Evolutionary conservation across 2,329 filamentous ascomycete genomes (phyloP).

Genomic region (Colletotrichum scovillei): DNA sequence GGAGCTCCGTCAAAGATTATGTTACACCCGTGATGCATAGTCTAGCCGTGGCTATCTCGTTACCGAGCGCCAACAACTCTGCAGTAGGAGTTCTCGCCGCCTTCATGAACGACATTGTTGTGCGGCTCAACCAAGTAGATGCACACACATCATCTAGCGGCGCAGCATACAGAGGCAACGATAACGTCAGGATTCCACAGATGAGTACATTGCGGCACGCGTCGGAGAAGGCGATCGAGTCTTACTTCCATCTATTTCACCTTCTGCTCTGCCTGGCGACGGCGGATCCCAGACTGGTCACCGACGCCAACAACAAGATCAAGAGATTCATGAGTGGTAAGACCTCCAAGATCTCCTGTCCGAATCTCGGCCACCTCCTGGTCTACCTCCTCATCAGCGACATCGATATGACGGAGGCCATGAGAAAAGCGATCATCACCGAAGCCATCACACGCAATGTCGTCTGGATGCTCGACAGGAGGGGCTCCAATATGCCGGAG

Average conservation of each 20-base stretch:
- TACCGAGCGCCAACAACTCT: conserved; percentile 28
- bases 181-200: background rate
- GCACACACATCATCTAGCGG: background rate
- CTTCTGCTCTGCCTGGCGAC: conserved; percentile 59
- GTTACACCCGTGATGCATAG: conserved; percentile 38
- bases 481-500: conserved; percentile 51
- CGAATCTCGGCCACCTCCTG: conserved; percentile 61
- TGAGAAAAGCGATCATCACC: conserved; percentile 56
- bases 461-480: conserved; percentile 59
- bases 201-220: conserved; percentile 57
- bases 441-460: conserved; percentile 63
- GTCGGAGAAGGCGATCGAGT: conserved; percentile 64
- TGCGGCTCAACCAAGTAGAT: conserved; percentile 53
- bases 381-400: conserved; percentile 59
- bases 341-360: conserved; percentile 53
- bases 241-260: conserved; percentile 64
- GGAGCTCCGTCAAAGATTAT: conserved; percentile 47
- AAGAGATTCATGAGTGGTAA: conserved; percentile 50
- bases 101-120: conserved; percentile 64
- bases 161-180: no score
- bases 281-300: conserved; percentile 48
- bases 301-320: conserved; percentile 53
- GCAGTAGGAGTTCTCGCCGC: conserved; percentile 51
- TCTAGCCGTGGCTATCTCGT: conserved; percentile 40
- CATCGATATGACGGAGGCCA: conserved; percentile 49